A percentile compares a stretch with the other conserved stretches of the same genome.
Evolutionary conservation across 371 early-diverging fungal species (phyloP).

Genomic region (Saksenaea vasiformis): DNA sequence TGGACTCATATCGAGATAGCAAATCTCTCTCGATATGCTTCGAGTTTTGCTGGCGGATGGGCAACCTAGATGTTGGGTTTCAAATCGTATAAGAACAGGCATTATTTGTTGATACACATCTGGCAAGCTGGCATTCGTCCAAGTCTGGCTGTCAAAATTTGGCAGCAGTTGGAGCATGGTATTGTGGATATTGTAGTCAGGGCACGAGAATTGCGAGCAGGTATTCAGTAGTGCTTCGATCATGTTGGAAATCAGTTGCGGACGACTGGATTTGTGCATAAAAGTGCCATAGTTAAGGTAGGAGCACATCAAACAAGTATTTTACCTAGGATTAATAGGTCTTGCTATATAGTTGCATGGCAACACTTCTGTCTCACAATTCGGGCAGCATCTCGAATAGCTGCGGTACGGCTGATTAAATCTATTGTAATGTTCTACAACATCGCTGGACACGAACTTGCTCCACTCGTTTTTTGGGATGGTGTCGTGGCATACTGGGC

Average conservation of each 20-base stretch:
- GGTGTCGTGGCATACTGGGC: constrained; percentile 59
- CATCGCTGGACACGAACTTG: constrained; percentile 38
- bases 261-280: background rate
- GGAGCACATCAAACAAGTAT: background rate
- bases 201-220: constrained; percentile 4
- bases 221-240: background rate
- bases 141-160: constrained; percentile 27
- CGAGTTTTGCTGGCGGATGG: constrained; percentile 1
- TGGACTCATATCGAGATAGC: constrained; percentile 59
- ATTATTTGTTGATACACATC: constrained; percentile 32
- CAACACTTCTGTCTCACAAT: constrained; percentile 59
- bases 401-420: constrained; percentile 69
- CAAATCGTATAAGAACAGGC: constrained; percentile 10
- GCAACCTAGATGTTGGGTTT: constrained; percentile 9
- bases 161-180: constrained; percentile 9
- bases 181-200: constrained; percentile 6
- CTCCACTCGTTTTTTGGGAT: constrained; percentile 67
- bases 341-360: constrained; percentile 36
- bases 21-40: constrained; percentile 42
- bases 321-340: background rate
- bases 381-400: constrained; percentile 60
- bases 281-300: background rate
- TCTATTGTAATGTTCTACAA: constrained; percentile 53
- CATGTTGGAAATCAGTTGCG: background rate
- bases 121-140: constrained; percentile 30